These are phyloP conservation scores for Daucus carota DNA, from an alignment of 129 eudicot genomes.

Conservation along the genomic window DNA sequence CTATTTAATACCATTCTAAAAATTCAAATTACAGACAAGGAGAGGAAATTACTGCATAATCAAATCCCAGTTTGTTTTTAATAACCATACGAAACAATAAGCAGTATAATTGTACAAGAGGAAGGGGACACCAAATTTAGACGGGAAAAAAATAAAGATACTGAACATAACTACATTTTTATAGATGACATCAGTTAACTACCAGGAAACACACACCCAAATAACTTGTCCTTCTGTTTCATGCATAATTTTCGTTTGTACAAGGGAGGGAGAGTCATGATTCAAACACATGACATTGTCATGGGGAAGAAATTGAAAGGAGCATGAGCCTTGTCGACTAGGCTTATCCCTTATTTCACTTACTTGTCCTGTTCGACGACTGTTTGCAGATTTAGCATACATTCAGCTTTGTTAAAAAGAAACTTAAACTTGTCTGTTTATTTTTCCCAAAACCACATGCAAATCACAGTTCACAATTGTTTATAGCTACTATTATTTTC, in stretches of 20 bases:
- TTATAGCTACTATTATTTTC: not conserved
- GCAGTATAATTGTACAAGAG: not conserved
- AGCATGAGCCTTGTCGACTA: not conserved
- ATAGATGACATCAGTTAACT: not conserved
- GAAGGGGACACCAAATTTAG: not conserved
- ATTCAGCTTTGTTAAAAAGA: not conserved
- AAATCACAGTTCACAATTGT: not conserved
- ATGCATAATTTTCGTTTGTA: not conserved
- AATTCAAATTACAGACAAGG: not conserved
- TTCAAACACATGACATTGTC: not conserved
- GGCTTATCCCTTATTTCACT: not conserved
- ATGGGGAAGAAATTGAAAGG: not conserved
- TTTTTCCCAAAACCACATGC: not conserved
- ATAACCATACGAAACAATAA: not conserved
- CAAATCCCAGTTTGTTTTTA: not conserved
- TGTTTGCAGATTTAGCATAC: not conserved
- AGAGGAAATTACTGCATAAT: not conserved
- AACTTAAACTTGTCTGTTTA: not conserved
- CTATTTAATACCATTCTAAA: not conserved
- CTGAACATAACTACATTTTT: not conserved
- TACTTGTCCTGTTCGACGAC: not conserved
- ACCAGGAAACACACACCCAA: not conserved
- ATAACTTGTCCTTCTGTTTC: not conserved
- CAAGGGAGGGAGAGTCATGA: not conserved
- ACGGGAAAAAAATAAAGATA: not conserved